Percentiles rank a stretch among this genome's conserved stretches.
These are phyloP conservation scores for Lactifluus piperatus DNA, from an alignment of 768 basidiomycete species.

Conservation along the genomic window DNA sequence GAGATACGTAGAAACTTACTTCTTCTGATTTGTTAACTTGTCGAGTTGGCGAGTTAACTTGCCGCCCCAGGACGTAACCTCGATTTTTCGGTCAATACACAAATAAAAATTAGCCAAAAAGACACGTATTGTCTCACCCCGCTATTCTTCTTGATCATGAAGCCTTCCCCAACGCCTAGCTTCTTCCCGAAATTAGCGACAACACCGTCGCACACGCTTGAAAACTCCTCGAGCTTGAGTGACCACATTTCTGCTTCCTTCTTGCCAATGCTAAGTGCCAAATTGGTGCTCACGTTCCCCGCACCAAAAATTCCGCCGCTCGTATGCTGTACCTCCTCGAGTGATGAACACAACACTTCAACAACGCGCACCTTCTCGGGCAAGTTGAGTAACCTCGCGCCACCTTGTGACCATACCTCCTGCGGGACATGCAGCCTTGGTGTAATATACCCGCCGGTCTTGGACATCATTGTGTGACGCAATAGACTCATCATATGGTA, in stretches of 20 bases:
- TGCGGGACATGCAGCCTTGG: slow-evolving; percentile 79
- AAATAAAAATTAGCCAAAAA: neutral
- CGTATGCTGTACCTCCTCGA: slow-evolving; percentile 67
- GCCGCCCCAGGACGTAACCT: slow-evolving; percentile 61
- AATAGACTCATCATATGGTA: slow-evolving; percentile 87
- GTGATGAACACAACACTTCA: slow-evolving; percentile 64
- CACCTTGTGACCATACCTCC: slow-evolving; percentile 87
- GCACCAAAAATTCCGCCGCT: slow-evolving; percentile 73
- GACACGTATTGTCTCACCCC: slow-evolving; percentile 32
- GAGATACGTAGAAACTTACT: slow-evolving; percentile 41
- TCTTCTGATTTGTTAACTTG: slow-evolving; percentile 84
- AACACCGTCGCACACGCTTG: slow-evolving; percentile 67
- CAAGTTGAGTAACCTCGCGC: slow-evolving; percentile 73
- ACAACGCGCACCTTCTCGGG: slow-evolving; percentile 83
- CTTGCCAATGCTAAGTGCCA: slow-evolving; percentile 65
- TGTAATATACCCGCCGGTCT: slow-evolving; percentile 83
- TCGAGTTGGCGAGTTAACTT: slow-evolving; percentile 69
- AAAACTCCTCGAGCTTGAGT: slow-evolving; percentile 72
- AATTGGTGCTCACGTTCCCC: slow-evolving; percentile 66
- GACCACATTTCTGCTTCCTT: slow-evolving; percentile 78
- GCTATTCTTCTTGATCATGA: slow-evolving; percentile 70
- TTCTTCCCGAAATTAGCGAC: slow-evolving; percentile 81
- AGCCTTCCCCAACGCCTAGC: slow-evolving; percentile 80
- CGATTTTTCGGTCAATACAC: neutral
- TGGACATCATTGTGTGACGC: slow-evolving; percentile 66